Conservation (phyloP, 805 yeast species). For the Pichia scutulata region DNA sequence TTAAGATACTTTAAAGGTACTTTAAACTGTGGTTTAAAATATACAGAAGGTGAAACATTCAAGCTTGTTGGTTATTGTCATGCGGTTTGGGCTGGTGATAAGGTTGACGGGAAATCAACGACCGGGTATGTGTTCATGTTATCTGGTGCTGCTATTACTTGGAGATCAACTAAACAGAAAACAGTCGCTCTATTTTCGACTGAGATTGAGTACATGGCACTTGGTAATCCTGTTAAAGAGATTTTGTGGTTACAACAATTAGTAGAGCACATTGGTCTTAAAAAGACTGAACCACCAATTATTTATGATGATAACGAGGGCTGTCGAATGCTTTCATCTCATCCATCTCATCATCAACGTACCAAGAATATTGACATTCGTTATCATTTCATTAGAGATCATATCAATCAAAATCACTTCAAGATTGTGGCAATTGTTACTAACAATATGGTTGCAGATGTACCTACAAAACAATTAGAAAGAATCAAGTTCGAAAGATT, state of each 20-base stretch:
- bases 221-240: too few relatives aligned
- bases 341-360: constrained; percentile 2
- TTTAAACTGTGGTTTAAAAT: background rate
- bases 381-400: constrained; percentile 1
- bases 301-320: constrained; percentile 3
- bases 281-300: background rate
- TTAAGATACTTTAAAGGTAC: constrained; percentile 3
- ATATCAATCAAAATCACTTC: background rate
- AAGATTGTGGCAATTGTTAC: background rate
- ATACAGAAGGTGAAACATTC: background rate
- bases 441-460: background rate
- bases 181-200: too few relatives aligned
- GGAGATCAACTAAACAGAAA: constrained; percentile 2
- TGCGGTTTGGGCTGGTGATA: constrained; percentile 12
- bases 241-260: too few relatives aligned
- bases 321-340: background rate
- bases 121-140: constrained; percentile 7
- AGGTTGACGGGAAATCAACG: constrained; percentile 8
- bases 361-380: constrained; percentile 4
- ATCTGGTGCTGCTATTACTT: constrained; percentile 3
- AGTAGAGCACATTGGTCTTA: too few relatives aligned
- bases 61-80: constrained; percentile 6
- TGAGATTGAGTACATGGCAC: too few relatives aligned
- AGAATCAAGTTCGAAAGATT: too few relatives aligned
- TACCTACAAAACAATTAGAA: too few relatives aligned